Percentiles rank a stretch among this genome's conserved stretches.
Evolutionary conservation across 2,329 filamentous ascomycete genomes (phyloP).

Genomic region (Fusarium compactum): DNA sequence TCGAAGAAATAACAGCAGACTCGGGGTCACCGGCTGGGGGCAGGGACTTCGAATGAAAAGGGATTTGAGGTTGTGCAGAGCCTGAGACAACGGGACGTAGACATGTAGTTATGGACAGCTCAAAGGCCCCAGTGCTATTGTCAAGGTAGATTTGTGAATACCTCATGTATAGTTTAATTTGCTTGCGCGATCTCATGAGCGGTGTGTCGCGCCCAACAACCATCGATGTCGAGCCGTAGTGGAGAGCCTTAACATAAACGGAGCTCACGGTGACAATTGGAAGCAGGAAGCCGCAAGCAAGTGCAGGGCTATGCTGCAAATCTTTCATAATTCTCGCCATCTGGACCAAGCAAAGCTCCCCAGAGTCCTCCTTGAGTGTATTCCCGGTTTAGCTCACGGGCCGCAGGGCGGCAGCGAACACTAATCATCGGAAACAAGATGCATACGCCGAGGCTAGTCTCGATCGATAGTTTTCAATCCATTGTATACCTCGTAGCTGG

Average conservation of each 20-base stretch:
- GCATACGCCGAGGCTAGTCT: conserved; percentile 30
- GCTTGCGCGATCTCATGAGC: conserved; percentile 29
- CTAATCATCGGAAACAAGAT: conserved; percentile 25
- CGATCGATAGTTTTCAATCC: conserved; percentile 17
- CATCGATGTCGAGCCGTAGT: conserved; percentile 25
- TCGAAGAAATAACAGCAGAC: conserved; percentile 44
- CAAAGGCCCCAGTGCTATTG: conserved; percentile 48
- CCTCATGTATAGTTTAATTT: conserved; percentile 26
- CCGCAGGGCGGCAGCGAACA: conserved; percentile 36
- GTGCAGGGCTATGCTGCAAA: conserved; percentile 44
- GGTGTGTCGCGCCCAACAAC: conserved; percentile 28
- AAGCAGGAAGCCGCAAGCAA: conserved; percentile 50
- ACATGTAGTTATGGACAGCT: conserved; percentile 53
- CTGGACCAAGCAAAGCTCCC: conserved; percentile 47
- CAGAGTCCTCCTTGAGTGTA: conserved; percentile 29
- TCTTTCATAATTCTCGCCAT: conserved; percentile 43
- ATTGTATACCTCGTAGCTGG: conserved; percentile 11
- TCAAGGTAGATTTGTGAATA: conserved; percentile 31
- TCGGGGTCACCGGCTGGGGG: conserved; percentile 47
- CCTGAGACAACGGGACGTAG: conserved; percentile 58
- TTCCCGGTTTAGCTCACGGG: conserved; percentile 39
- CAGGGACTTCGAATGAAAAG: conserved; percentile 47
- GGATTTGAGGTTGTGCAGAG: conserved; percentile 55
- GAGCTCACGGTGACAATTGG: conserved; percentile 40
- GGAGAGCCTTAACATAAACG: conserved; percentile 29